Base-by-base conservation (phyloP, 2,329 filamentous ascomycete genomes). In the Ophiosphaerella korrae region DNA sequence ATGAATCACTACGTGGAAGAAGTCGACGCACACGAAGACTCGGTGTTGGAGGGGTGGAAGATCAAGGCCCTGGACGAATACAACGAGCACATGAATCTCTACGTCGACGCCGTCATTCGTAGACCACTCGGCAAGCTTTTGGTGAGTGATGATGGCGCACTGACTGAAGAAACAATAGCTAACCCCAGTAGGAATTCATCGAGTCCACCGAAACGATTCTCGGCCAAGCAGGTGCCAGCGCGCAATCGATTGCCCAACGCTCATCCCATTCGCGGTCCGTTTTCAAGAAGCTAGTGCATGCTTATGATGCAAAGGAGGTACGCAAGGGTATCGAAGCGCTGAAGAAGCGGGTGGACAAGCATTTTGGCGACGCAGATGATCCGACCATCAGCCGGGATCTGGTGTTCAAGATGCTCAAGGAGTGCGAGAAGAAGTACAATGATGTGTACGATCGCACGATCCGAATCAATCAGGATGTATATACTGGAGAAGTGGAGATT, bases 1-100 rank as follows among this genome's bases (percentile, higher is more conserved):
- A 97, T 97, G 92, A 95, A 97, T 69, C 92, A 96, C 74, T 97
- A 96, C 75, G 80, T 94, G 9, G 92, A 97, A 71, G 92, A 97
- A 73, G 88, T 96, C 7, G 90, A 96, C 60, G 78, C 88, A 13
- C 83, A 85, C 14, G 82, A 84, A 33, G 85, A 94, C 55, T 83
- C 88, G 7, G 85, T 96, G 1, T 82, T 97, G 4, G 86, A 90
- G 53, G 86, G 90, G 61, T 97, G 92, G 90, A 88, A 87, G 67
- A 84, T 87, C 34, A 87, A 88, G 50, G 94, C 93, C 1, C 79
- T 83, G 29, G 81, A 85, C 39, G 92, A 96, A 75, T 87, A 96
- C 73, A 79, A 83, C 45, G 92, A 96, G 74, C 94, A 97, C 72
- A 86, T 97, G 85, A 83, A 83, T 34, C 81, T 94, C 11, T 99